A percentile compares a stretch with the other conserved stretches of the same genome.
Evolutionary conservation across 139 green algal species (phyloP).

Genomic region (Cymbomonas tetramitiformis): DNA sequence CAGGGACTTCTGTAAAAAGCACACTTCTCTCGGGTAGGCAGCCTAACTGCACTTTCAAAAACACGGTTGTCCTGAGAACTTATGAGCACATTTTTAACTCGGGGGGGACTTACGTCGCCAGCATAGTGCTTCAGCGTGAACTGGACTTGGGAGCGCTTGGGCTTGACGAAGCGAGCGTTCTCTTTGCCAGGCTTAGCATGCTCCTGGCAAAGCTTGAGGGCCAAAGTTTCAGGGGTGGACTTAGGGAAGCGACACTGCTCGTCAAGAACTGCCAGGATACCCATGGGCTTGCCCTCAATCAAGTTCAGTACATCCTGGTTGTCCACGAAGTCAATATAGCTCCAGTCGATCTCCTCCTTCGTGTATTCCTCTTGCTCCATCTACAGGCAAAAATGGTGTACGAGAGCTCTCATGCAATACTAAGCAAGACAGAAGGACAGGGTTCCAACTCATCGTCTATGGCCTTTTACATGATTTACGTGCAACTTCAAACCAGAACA

Average conservation of each 20-base stretch:
- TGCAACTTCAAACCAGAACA: too few relatives aligned
- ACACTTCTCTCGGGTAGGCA: too few relatives aligned
- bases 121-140: constrained; percentile 96
- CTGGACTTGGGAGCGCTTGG: constrained; percentile 46
- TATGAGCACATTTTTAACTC: too few relatives aligned
- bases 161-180: constrained; percentile 66
- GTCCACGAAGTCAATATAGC: constrained; percentile 96
- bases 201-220: constrained; percentile 66
- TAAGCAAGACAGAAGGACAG: too few relatives aligned
- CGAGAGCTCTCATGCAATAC: too few relatives aligned
- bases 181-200: constrained; percentile 8
- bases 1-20: too few relatives aligned
- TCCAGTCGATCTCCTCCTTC: constrained; percentile 91
- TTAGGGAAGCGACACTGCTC: constrained; percentile 59
- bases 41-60: too few relatives aligned
- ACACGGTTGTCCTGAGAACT: neutral
- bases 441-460: too few relatives aligned
- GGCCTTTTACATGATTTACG: too few relatives aligned
- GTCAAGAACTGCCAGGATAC: constrained; percentile 89
- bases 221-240: constrained; percentile 62
- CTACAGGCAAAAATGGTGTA: constrained; percentile 97
- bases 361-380: constrained; percentile 98
- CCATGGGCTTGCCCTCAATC: constrained; percentile 47
- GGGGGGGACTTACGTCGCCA: constrained; percentile 34
- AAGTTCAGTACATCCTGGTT: constrained; percentile 94